Conservation (phyloP, 2,329 filamentous ascomycete species). For the Fusarium sp. region DNA sequence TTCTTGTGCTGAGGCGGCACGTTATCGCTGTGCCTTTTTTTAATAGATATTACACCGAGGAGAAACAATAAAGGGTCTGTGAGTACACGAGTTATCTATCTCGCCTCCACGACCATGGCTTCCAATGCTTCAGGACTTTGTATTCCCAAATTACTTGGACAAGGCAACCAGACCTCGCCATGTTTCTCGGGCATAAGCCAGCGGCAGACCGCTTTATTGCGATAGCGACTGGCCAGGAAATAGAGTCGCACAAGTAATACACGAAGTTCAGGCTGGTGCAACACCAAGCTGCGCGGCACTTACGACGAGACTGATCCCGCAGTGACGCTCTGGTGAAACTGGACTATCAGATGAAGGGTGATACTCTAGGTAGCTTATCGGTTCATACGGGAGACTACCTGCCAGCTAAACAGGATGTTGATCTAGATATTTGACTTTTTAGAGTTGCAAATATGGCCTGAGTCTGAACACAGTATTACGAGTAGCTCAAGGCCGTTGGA, state of each 20-base stretch:
- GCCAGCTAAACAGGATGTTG: background rate
- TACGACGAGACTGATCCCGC: conserved; percentile 5
- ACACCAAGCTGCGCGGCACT: conserved; percentile 22
- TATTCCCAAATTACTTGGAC: background rate
- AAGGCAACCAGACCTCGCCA: background rate
- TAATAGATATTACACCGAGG: background rate
- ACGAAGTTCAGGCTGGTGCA: conserved; percentile 1
- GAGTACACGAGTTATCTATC: background rate
- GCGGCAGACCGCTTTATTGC: background rate
- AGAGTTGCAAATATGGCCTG: background rate
- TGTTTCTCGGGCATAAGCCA: background rate
- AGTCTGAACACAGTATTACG: background rate
- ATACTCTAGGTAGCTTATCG: background rate
- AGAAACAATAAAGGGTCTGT: background rate
- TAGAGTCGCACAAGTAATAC: conserved; percentile 22
- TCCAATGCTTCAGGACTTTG: background rate
- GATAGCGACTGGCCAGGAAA: conserved; percentile 3
- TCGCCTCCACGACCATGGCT: background rate
- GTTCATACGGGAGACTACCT: background rate
- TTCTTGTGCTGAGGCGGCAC: background rate
- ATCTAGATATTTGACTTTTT: background rate
- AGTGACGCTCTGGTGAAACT: conserved; percentile 6
- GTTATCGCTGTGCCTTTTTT: background rate
- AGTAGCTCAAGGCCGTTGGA: background rate
- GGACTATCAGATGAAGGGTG: background rate